Percentiles rank a stretch among this genome's conserved stretches.
Evolutionary conservation across 2,329 filamentous ascomycete species (phyloP).

Genomic region (Lachnellula arida): DNA sequence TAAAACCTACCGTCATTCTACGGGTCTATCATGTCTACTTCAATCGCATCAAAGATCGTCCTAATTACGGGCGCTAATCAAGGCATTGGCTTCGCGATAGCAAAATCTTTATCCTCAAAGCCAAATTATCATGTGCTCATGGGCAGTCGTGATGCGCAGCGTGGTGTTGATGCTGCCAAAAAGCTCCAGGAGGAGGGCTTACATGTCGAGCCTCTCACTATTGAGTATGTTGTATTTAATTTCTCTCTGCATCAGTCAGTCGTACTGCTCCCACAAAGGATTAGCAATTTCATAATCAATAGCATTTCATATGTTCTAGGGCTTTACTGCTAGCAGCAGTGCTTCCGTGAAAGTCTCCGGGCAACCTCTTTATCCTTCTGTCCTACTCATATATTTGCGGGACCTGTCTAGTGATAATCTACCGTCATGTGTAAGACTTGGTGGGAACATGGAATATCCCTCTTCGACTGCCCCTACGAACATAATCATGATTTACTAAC

Average conservation of each 20-base stretch:
- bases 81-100: slow-evolving; percentile 38
- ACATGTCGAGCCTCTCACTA: neutral
- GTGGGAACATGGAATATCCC: too few species aligned
- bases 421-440: too few species aligned
- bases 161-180: slow-evolving; percentile 7
- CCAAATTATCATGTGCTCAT: slow-evolving; percentile 12
- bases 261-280: neutral
- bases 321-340: too few species aligned
- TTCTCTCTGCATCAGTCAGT: neutral
- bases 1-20: too few species aligned
- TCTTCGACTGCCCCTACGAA: too few species aligned
- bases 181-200: slow-evolving; percentile 1
- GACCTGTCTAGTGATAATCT: too few species aligned
- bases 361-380: neutral
- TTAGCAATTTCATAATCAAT: neutral
- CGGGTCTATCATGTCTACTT: neutral
- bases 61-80: slow-evolving; percentile 39
- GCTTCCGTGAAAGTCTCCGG: neutral
- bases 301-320: too few species aligned
- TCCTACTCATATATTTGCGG: neutral
- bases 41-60: neutral
- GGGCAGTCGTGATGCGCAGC: slow-evolving; percentile 8
- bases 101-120: slow-evolving; percentile 17
- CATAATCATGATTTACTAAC: too few species aligned
- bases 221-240: neutral